Base-by-base conservation (phyloP, 208 protist species). In the Herpetomonas samuelpessoai region DNA sequence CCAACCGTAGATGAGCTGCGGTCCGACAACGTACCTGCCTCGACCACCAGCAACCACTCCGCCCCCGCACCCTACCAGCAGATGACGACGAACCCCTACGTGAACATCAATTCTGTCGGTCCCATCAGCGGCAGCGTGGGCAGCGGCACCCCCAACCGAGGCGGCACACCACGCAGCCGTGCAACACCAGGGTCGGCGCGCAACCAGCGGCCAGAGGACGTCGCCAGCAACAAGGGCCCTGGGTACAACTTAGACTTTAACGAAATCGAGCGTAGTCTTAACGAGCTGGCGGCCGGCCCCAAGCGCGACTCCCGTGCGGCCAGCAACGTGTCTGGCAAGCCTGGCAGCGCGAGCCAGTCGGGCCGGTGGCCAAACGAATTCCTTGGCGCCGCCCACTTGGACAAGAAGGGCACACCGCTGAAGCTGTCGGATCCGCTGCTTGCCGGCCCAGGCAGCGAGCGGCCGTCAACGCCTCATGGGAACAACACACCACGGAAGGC, bases 401-500 rank as follows among this genome's bases (percentile, higher is more conserved):
- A 76, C 22, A 81, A 76, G 74, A 81, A 81, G 38, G 68, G 74
- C 4, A 46, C 29, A 25, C 74, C 74, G 18, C 35, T 56, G 21
- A 47, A 69, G 10, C 54, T 74, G 19, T 48, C 64, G 0, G 60
- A 76, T 28, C 62, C 51, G 30, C 52, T 58, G 1, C 46, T n/a
- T 21, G 22, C 44, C 1, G 41, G 27, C 4, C 26, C 44, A 6
- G 55, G 16, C 4, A 48, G 19, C 18, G 44, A 19, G 16, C n/a
- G n/a, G n/a, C n/a, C n/a, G n/a, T n/a, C n/a, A n/a, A n/a, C n/a
- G n/a, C n/a, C n/a, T n/a, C n/a, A n/a, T n/a, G 19, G 44, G 16
- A 48, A 19, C 44, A 10, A 19, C 44, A 48, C 44, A 9, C 44
- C 44, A 6, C 44, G 4, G 16, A 48, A 10, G 16, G 19, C 10